These are phyloP conservation scores for Iberis pinnata DNA, from an alignment of 345 rosid species.

Conservation along the genomic window DNA sequence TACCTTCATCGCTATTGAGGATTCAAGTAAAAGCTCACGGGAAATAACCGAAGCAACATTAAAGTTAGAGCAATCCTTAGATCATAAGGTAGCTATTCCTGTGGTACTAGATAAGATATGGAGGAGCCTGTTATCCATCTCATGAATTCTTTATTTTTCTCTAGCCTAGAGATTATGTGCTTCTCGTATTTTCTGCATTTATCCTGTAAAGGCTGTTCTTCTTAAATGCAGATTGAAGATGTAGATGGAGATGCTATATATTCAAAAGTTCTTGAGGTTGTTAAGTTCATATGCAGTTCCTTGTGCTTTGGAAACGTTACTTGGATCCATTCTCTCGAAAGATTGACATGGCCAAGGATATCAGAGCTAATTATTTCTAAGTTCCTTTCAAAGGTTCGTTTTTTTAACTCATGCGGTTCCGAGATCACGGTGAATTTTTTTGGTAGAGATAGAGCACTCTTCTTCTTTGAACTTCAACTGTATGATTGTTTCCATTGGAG, in stretches of 20 bases:
- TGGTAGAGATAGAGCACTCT: constrained; percentile 11
- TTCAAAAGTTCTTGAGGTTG: constrained; percentile 48
- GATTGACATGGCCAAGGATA: constrained; percentile 88
- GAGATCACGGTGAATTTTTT: constrained; percentile 1
- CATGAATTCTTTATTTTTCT: constrained; percentile 13
- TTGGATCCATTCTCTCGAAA: constrained; percentile 80
- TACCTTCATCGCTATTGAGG: constrained; percentile 46
- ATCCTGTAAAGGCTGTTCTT: not conserved
- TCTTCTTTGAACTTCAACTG: not conserved
- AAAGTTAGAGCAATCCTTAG: constrained; percentile 43
- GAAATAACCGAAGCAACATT: constrained; percentile 43
- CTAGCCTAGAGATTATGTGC: constrained; percentile 9
- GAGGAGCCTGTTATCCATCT: not conserved
- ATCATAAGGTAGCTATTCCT: constrained; percentile 40
- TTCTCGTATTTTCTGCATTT: not conserved
- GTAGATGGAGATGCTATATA: constrained; percentile 57
- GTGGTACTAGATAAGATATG: not conserved
- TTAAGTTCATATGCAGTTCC: constrained; percentile 51
- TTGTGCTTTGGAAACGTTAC: constrained; percentile 70
- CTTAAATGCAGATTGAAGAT: constrained; percentile 40
- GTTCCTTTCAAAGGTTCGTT: constrained; percentile 83
- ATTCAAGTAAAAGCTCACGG: constrained; percentile 38
- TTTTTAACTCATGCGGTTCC: constrained; percentile 1
- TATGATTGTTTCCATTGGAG: constrained; percentile 21
- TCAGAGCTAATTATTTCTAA: constrained; percentile 74